Evolutionary conservation across 2,329 filamentous ascomycete species (phyloP), one percentile per base, ranked within the genome.

Genomic region (Fusarium torreyae): DNA sequence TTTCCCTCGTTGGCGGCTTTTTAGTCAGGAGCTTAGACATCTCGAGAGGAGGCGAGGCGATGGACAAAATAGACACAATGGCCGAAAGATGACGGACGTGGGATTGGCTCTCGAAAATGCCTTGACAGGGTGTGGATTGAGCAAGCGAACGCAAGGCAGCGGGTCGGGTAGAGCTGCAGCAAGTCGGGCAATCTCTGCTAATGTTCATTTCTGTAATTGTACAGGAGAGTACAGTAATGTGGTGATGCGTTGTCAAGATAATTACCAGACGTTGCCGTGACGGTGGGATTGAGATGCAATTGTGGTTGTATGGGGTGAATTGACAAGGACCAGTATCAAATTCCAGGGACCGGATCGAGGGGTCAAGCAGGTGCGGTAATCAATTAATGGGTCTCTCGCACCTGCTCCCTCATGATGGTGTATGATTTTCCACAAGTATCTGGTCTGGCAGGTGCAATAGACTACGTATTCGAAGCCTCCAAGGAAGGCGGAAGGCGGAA

Each of bases 231-330:
- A 66, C 61, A 66, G 66, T 66, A 70, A 76, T 75, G 77, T 75
- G 79, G 77, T 83, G 83, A 85, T 85, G 82, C 80, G 84, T 85
- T 86, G 84, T 85, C 84, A 86, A 79, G 74, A 76, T 73, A 69
- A 75, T 66, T 66, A 69, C 78, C 76, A 80, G 67, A 78, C 63
- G 60, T 78, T 75, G 65, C 48, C 40, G 73, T 75, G 74, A 77
- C 58, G 59, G 63, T 65, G 67, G 69, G 69, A 73, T 66, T 61
- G 66, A 68, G 43, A 62, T 64, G 54, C 57, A 66, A 72, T 58
- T 51, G 57, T 56, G 55, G 45, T 33, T 45, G 66, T 56, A 55
- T 58, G 49, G 63, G 62, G 57, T 45, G 34, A 34, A 59, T 42
- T 46, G 50, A 64, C 56, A 58, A 69, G 59, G 66, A 60, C 40